Evolutionary conservation across 2,329 filamentous ascomycete genomes (phyloP).

Genomic region (Exophiala bonariae): DNA sequence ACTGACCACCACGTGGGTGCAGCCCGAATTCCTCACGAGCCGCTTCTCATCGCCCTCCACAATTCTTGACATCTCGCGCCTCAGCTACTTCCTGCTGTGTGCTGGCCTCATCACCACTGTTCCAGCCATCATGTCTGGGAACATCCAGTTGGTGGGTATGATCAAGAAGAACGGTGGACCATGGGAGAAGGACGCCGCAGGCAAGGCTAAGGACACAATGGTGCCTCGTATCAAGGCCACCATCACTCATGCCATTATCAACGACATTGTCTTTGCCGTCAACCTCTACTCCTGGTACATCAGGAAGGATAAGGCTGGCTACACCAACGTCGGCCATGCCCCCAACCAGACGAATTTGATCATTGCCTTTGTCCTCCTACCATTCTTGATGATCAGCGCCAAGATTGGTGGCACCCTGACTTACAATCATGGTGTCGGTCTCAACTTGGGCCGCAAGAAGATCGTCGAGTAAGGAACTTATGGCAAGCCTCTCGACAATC

Average conservation of each 20-base stretch:
- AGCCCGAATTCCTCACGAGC: conserved; percentile 26
- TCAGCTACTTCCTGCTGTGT: conserved; percentile 27
- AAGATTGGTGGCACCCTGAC: conserved; percentile 27
- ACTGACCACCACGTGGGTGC: conserved; percentile 23
- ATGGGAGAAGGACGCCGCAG: conserved; percentile 27
- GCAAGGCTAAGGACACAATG: conserved; percentile 29
- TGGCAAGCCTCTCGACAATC: too few species aligned
- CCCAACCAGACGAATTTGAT: conserved; percentile 25
- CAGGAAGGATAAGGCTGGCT: conserved; percentile 25
- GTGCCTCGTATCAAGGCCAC: conserved; percentile 28
- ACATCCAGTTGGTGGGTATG: conserved; percentile 28
- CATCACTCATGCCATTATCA: conserved; percentile 28
- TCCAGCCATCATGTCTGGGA: conserved; percentile 30
- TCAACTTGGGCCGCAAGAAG: conserved; percentile 29
- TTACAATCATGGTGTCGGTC: conserved; percentile 28
- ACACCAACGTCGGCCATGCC: conserved; percentile 21
- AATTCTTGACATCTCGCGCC: conserved; percentile 27
- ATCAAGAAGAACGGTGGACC: conserved; percentile 30
- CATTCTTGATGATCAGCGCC: conserved; percentile 17
- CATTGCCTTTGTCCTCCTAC: conserved; percentile 22
- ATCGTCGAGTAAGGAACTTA: conserved; percentile 9
- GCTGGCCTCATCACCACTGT: conserved; percentile 27
- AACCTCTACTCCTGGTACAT: conserved; percentile 28
- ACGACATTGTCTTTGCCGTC: conserved; percentile 26
- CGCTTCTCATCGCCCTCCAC: conserved; percentile 24